Evolutionary conservation across 805 yeast species (phyloP), one percentile per base, ranked within the genome.

Genomic region (Wickerhamomyces strasburgensis): DNA sequence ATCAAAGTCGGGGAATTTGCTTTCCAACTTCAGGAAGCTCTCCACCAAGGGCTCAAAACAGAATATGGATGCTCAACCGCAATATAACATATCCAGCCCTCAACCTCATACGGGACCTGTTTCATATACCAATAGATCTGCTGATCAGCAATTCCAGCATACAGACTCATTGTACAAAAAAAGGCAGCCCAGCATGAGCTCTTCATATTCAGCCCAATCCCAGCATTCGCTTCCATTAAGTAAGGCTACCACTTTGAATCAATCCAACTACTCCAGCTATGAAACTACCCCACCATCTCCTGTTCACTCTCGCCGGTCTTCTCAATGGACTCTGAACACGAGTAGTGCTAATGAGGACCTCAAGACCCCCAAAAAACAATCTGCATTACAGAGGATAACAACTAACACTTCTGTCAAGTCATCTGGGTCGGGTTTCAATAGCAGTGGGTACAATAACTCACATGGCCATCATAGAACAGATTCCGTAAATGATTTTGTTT

Each of bases 21-120:
- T 54, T 6, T 50, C 54, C 8, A 54, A 54, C 31, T 43, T 54
- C 31, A 51, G 56, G 21, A 54, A 54, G 34, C 38, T 54, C 6
- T 52, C 58, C 3, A 41, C 49, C 4, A 41, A 42, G 28, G 34
- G 42, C 6, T 32, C 46, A n/a, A 38, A 32, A 11, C 26, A 42
- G 2, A 39, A 34, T 16, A 34, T 30, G 13, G 51, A 49, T 14
- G 47, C 44, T 7, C 28, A 16, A 2, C 17, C 35, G 23, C 40
- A 35, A 21, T 38, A 42, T 43, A 36, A 27, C 28, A 51, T 51
- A 19, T 51, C 55, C 11, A 51, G 43, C 11, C 58, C 58, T 5
- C 58, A 54, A 38, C 53, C 52, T 3, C 44, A 30, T 33, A 35
- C n/a, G 24, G 30, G 14, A n/a, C 5, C 5, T 27, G 26, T 13